Evolutionary conservation across 768 basidiomycete genomes (phyloP), one percentile per base, ranked within the genome.

Genomic region (Pleurotus ostreatus): DNA sequence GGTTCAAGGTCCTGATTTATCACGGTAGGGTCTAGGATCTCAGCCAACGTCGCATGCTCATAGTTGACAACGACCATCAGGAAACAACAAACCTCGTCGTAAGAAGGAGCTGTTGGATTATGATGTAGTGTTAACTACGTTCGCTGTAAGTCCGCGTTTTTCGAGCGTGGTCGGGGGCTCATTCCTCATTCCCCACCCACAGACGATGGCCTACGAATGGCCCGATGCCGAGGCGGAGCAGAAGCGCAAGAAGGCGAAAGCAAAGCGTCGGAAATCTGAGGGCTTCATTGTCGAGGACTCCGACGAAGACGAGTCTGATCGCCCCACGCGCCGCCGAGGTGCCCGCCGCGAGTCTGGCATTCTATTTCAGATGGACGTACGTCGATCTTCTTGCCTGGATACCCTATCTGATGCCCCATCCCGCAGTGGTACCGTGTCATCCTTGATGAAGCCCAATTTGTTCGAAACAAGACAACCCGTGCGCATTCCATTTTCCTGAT

Each of bases 181-280:
- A n/a, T n/a, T n/a, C n/a, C n/a, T 34, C 4, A 34, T 34, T 34
- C 30, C 40, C 38, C 45, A 9, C 40, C 38, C 45, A 9, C 55
- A 84, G 82, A 85, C 83, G 0, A 76, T 85, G 69, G 74, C 81
- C 6, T 57, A 70, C 13, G 82, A 85, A 66, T 85, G 82, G 81
- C 82, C 78, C 0, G 83, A 85, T 58, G 69, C 67, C 13, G 82
- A 82, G 59, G 71, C 66, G 9, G 74, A 81, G 46, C 68, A 69
- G 59, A 77, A 73, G 68, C 41, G 41, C 6, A 79, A 70, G 66
- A 77, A 75, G 62, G 74, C 68, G 55, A 77, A 76, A 57, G 71
- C 70, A 6, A 71, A 70, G 60, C 58, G 22, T 26, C 30, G 59
- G 13, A 67, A 59, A 48, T 68, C 59, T 5, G 66, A 73, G 11